Evolutionary conservation across 257 asterid species (phyloP).

Genomic region (Leptodermis oblonga): DNA sequence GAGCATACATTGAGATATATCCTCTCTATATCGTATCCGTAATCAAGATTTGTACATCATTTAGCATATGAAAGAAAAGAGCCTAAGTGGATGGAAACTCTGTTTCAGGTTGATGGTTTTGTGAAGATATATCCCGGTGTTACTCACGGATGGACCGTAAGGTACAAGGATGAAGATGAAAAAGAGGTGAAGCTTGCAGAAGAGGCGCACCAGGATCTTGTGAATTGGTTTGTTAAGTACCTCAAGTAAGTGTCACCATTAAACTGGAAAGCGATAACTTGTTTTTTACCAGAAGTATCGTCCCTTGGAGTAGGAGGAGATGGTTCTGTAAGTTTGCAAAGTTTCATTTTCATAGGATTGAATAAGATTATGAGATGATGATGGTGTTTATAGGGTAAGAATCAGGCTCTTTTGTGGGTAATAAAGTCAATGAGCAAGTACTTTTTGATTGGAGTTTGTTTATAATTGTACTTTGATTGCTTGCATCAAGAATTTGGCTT

Average conservation of each 20-base stretch:
- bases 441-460: not conserved
- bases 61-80: not conserved
- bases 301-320: no score
- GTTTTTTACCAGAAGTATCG: no score
- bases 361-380: no score
- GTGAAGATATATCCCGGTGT: conserved; percentile 61
- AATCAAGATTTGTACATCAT: no score
- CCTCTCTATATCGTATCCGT: no score
- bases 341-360: no score
- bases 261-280: not conserved
- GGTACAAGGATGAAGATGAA: conserved; percentile 52
- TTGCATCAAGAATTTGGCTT: no score
- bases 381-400: not conserved
- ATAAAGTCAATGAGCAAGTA: not conserved
- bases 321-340: not conserved
- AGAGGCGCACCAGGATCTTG: conserved; percentile 50
- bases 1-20: no score
- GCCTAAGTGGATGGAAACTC: not conserved
- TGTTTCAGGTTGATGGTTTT: conserved; percentile 40
- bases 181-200: conserved; percentile 39
- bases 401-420: no score
- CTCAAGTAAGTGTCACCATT: conserved; percentile 24
- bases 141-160: conserved; percentile 57
- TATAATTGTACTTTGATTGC: no score
- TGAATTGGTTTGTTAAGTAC: conserved; percentile 44